phyloP scores from a whole-genome alignment of 2,329 filamentous ascomycete species.

The Aspergillus spinulosporus region DNA sequence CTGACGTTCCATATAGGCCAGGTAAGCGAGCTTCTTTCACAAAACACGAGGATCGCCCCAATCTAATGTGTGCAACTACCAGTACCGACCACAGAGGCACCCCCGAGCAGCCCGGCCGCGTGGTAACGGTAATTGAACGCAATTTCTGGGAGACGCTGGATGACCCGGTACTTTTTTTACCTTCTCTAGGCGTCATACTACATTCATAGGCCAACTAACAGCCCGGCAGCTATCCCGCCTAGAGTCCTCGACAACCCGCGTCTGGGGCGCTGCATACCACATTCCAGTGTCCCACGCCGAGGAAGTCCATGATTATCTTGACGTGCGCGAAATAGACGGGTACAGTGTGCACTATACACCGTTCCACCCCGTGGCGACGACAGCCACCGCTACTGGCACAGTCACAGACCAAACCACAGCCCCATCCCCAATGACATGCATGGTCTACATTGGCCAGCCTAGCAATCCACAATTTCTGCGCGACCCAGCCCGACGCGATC shows the following conservation, averaged over 20 bases:
- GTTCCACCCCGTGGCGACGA: conserved; percentile 63
- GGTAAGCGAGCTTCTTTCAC: conserved; percentile 22
- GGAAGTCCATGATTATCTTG: conserved; percentile 84
- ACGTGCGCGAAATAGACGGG: conserved; percentile 96
- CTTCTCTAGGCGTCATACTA: background rate
- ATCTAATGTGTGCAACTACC: conserved; percentile 16
- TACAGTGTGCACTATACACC: conserved; percentile 91
- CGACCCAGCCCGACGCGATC: conserved; percentile 62
- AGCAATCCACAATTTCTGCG: conserved; percentile 85
- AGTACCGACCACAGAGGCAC: conserved; percentile 96
- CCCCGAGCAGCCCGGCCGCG: conserved; percentile 79
- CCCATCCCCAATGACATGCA: conserved; percentile 50
- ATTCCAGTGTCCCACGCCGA: conserved; percentile 70
- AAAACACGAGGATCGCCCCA: conserved; percentile 2
- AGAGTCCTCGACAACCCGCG: conserved; percentile 49
- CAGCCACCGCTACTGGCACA: conserved; percentile 8
- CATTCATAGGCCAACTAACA: background rate
- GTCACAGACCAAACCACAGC: conserved; percentile 4
- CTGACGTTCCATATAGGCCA: conserved; percentile 28
- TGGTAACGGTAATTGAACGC: conserved; percentile 87
- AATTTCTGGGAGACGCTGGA: conserved; percentile 76
- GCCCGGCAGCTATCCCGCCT: conserved; percentile 33
- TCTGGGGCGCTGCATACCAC: conserved; percentile 94
- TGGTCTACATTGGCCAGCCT: conserved; percentile 94
- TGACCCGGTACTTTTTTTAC: conserved; percentile 55